Evolutionary conservation across 73 alveolate species (phyloP).

Genomic region (Tetrahymena malaccensis): DNA sequence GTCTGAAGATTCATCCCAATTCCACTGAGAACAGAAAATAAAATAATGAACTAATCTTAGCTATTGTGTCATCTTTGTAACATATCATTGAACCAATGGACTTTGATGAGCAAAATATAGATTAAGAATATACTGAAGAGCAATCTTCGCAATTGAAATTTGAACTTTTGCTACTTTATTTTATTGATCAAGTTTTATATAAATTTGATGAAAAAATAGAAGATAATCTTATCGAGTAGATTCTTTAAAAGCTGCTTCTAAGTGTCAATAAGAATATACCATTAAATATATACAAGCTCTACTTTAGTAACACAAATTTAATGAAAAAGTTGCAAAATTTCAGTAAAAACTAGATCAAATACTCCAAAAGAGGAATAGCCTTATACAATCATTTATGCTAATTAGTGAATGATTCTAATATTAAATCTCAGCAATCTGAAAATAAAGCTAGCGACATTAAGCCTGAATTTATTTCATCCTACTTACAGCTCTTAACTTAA

Average conservation of each 20-base stretch:
- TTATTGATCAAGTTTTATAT: neutral
- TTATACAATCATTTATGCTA: neutral
- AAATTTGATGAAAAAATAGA: neutral
- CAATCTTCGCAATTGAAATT: neutral
- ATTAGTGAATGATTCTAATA: too few relatives aligned
- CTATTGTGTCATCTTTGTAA: neutral
- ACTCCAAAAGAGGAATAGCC: neutral
- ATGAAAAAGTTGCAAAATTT: neutral
- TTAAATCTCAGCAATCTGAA: neutral
- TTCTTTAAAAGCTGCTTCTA: neutral
- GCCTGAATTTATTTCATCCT: neutral
- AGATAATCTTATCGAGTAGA: neutral
- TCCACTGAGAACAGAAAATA: neutral
- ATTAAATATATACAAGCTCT: neutral
- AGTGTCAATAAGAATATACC: neutral
- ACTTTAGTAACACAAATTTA: neutral
- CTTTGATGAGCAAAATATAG: neutral
- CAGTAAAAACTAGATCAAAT: neutral
- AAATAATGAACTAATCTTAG: neutral
- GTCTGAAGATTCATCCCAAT: neutral
- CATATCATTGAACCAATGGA: neutral
- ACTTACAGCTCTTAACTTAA: neutral
- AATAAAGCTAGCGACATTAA: neutral
- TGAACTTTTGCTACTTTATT: neutral
- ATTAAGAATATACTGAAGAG: neutral